phyloP scores from a whole-genome alignment of 1,284 basidiomycete genomes.

The Ganoderma meredithae region DNA sequence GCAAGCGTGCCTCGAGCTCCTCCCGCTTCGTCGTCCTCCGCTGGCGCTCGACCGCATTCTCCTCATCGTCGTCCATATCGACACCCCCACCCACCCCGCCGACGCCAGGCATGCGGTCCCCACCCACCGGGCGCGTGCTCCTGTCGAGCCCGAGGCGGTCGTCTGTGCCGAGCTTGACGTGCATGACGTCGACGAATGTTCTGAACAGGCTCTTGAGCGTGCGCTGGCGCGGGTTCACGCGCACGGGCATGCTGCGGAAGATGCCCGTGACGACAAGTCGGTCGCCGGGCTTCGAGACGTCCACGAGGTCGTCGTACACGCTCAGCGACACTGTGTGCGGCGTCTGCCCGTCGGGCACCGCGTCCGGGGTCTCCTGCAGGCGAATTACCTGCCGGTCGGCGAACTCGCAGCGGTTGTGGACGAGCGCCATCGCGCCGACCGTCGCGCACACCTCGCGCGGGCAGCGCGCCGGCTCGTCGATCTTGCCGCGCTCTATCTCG shows the following conservation, averaged over 20 bases:
- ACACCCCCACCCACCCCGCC: constrained; percentile 83
- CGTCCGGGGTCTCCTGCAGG: constrained; percentile 97
- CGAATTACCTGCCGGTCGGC: constrained; percentile 95
- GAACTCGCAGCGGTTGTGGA: constrained; percentile 98
- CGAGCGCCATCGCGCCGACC: constrained; percentile 90
- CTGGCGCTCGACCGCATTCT: constrained; percentile 47
- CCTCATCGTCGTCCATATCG: constrained; percentile 59
- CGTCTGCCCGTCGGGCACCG: constrained; percentile 97
- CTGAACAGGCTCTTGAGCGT: constrained; percentile 96
- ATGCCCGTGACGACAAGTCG: constrained; percentile 92
- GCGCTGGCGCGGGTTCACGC: constrained; percentile 92
- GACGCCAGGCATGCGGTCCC: constrained; percentile 78
- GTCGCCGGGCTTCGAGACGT: constrained; percentile 95
- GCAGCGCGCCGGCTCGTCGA: constrained; percentile 91
- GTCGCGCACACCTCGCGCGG: constrained; percentile 92
- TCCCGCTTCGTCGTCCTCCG: constrained; percentile 58
- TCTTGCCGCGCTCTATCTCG: constrained; percentile 96
- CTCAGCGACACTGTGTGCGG: constrained; percentile 97
- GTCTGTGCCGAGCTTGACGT: constrained; percentile 81
- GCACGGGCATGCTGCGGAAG: constrained; percentile 92
- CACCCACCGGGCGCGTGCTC: constrained; percentile 78
- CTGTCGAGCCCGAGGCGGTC: constrained; percentile 83
- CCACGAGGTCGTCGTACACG: constrained; percentile 97
- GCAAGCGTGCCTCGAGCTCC: constrained; percentile 66
- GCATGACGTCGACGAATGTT: constrained; percentile 96